phyloP scores from a whole-genome alignment of 2,329 filamentous ascomycete species.

The Talaromyces albobiverticillius region DNA sequence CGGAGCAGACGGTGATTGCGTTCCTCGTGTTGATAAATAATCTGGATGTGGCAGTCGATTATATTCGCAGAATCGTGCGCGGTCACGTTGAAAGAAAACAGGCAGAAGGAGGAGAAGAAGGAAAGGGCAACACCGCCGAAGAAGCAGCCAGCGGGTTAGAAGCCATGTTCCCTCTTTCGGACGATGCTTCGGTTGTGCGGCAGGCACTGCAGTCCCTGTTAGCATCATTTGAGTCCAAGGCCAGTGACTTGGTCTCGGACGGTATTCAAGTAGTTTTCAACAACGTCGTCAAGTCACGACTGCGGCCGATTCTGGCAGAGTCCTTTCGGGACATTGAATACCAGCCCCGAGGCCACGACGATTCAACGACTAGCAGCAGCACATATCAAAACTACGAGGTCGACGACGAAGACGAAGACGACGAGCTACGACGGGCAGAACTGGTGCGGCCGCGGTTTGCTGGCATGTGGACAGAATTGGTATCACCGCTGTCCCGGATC shows the following conservation, averaged over 20 bases:
- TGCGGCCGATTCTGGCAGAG: slow-evolving; percentile 80
- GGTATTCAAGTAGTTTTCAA: slow-evolving; percentile 83
- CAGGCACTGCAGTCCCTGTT: slow-evolving; percentile 68
- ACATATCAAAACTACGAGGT: slow-evolving; percentile 43
- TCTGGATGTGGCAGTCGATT: slow-evolving; percentile 87
- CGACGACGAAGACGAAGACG: slow-evolving; percentile 30
- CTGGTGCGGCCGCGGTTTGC: slow-evolving; percentile 77
- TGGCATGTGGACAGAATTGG: slow-evolving; percentile 78
- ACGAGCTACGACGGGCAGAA: slow-evolving; percentile 50
- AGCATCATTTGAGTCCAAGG: slow-evolving; percentile 70
- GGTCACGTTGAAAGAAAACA: slow-evolving; percentile 51
- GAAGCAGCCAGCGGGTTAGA: slow-evolving; percentile 42
- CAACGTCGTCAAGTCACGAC: slow-evolving; percentile 78
- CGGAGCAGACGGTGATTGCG: slow-evolving; percentile 81
- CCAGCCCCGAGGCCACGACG: slow-evolving; percentile 57
- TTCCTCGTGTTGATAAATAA: slow-evolving; percentile 96
- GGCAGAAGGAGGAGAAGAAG: slow-evolving; percentile 25
- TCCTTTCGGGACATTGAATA: slow-evolving; percentile 93
- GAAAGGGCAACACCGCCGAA: no score
- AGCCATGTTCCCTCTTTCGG: slow-evolving; percentile 74
- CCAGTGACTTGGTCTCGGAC: slow-evolving; percentile 76
- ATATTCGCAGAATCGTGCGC: slow-evolving; percentile 79
- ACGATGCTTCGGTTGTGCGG: slow-evolving; percentile 69
- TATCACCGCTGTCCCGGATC: slow-evolving; percentile 78
- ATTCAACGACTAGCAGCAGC: slow-evolving; percentile 30